Base-by-base conservation (phyloP, 352 stramenopile genomes). In the Globisporangium yorkense region DNA sequence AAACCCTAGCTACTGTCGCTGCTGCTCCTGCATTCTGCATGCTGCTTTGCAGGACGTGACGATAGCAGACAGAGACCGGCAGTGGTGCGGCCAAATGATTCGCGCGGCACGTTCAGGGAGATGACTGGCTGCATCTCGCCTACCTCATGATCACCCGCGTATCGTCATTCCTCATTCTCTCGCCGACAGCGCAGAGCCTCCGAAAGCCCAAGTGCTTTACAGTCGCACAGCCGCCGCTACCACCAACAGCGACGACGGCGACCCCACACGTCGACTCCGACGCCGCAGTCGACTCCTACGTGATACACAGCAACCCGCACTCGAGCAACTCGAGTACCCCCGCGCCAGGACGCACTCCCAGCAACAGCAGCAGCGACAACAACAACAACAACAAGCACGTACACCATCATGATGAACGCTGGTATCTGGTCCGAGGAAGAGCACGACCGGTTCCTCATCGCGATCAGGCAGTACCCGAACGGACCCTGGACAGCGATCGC, bases 401-500 rank as follows among this genome's bases (percentile, higher is more conserved):
- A 39, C 24, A 21, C 40, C 44, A 21, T 5, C 44, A 53, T 27
- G 35, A 31, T 51, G 51, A 59, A 46, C 47, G 39, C 18, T 43
- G 48, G 59, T 16, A 29, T 61, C 37, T 87, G 77, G 77, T 81
- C 72, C 31, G 63, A 76, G 55, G 74, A 82, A 27, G 77, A 87
- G 54, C 77, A 84, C 63, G 72, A 83, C 51, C 72, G 66, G 18
- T 87, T 84, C 65, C 64, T 87, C 13, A 48, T 67, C 15, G 77
- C 68, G 40, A 74, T 87, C 41, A 71, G 71, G 46, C 59, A 72
- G 48, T 84, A 67, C 53, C 77, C 74, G 5, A 61, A 67, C 10
- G 72, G 74, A 2, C 74, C 77, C 1, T 87, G 77, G 74, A 61
- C 48, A 8, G 58, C 9, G 53, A 80, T 85, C 59, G 63, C 77